Evolutionary conservation across 805 yeast species (phyloP).

Genomic region (Wickerhamomyces bovis): DNA sequence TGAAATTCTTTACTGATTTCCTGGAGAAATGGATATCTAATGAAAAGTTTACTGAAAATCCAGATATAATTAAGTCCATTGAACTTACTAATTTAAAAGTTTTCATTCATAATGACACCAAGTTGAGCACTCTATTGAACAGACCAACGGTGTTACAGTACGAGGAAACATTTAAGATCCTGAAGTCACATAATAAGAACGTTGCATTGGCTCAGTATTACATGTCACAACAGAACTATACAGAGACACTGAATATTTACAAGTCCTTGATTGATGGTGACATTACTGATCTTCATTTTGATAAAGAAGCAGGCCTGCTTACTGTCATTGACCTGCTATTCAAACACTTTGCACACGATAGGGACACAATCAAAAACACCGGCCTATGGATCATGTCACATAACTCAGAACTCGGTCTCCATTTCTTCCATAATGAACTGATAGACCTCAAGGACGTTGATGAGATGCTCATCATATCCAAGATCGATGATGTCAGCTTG

Average conservation of each 20-base stretch:
- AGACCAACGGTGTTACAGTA: conserved; percentile 1
- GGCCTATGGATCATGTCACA: conserved; percentile 7
- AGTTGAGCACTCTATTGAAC: conserved; percentile 6
- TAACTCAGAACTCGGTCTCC: conserved; percentile 4
- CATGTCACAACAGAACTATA: not conserved
- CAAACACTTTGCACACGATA: conserved; percentile 1
- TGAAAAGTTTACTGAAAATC: conserved; percentile 7
- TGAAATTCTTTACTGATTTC: conserved; percentile 15
- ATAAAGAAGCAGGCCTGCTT: not conserved
- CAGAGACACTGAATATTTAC: conserved; percentile 2
- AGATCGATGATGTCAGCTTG: conserved; percentile 6
- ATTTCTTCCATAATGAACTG: conserved; percentile 5
- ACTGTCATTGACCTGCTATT: conserved; percentile 3
- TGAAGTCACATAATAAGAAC: conserved; percentile 1
- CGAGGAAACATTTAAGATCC: conserved; percentile 4
- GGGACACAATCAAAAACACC: conserved; percentile 1
- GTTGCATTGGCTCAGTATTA: not conserved
- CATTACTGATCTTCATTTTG: not conserved
- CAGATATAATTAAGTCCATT: conserved; percentile 12
- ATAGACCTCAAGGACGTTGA: not conserved
- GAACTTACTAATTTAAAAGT: conserved; percentile 13
- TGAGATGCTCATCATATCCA: conserved; percentile 4
- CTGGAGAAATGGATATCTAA: conserved; percentile 20
- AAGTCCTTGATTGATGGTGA: conserved; percentile 2
- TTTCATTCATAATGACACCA: conserved; percentile 7